Evolutionary conservation across 2,329 filamentous ascomycete species (phyloP).

Genomic region (Penicillium sp.): DNA sequence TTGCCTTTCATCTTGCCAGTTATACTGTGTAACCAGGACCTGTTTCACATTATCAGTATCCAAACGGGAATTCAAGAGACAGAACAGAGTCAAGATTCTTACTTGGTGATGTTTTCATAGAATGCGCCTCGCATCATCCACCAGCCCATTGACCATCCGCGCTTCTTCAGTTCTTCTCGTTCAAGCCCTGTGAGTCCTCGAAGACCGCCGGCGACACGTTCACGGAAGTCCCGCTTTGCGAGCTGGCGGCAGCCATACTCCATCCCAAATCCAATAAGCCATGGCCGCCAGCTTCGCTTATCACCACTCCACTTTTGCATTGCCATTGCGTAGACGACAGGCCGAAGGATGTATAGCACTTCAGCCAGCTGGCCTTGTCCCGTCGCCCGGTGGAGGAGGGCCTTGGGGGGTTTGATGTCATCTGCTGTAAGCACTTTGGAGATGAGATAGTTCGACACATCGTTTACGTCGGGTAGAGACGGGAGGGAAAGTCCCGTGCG

Average conservation of each 20-base stretch:
- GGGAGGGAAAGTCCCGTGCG: constrained; percentile 84
- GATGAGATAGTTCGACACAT: constrained; percentile 83
- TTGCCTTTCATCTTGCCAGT: constrained; percentile 69
- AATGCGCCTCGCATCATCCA: constrained; percentile 97
- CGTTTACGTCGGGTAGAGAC: constrained; percentile 72
- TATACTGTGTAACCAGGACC: constrained; percentile 64
- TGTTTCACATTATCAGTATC: constrained; percentile 34
- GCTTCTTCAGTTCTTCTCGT: constrained; percentile 80
- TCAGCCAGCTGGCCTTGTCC: constrained; percentile 82
- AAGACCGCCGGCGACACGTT: constrained; percentile 65
- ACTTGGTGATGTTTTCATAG: constrained; percentile 84
- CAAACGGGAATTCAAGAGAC: not conserved
- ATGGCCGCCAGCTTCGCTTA: constrained; percentile 84
- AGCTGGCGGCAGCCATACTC: constrained; percentile 90
- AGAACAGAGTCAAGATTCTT: constrained; percentile 25
- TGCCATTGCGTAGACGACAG: constrained; percentile 79
- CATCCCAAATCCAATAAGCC: constrained; percentile 79
- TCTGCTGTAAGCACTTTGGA: constrained; percentile 90
- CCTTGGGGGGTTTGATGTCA: constrained; percentile 89
- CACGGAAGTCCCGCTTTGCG: constrained; percentile 63
- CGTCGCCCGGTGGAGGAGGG: constrained; percentile 70
- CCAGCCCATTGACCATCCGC: constrained; percentile 90
- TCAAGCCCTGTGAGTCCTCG: constrained; percentile 79
- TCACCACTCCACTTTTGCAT: constrained; percentile 70
- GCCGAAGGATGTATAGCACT: constrained; percentile 85